These are phyloP conservation scores for Fraxinus floribunda DNA, from an alignment of 305 asterid species.

Conservation along the genomic window DNA sequence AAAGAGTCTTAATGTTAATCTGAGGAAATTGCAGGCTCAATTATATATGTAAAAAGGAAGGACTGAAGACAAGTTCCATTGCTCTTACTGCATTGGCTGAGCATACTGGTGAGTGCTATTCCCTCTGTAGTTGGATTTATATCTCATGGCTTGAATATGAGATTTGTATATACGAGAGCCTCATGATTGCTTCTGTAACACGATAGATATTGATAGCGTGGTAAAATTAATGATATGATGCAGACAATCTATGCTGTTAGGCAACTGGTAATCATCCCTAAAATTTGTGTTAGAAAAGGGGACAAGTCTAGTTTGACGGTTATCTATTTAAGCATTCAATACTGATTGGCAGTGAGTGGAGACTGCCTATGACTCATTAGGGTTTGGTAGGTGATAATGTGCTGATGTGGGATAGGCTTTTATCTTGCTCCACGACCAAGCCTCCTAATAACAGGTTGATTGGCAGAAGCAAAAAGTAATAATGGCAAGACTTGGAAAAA, in stretches of 20 bases:
- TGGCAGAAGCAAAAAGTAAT: neutral
- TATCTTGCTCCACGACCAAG: neutral
- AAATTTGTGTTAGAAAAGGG: neutral
- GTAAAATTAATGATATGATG: neutral
- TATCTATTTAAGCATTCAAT: neutral
- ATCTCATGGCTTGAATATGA: constrained; percentile 18
- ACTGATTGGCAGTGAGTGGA: neutral
- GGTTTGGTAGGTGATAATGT: neutral
- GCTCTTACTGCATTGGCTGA: constrained; percentile 83
- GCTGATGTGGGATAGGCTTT: neutral
- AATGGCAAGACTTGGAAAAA: neutral
- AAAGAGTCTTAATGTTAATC: constrained; percentile 21
- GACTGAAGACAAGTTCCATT: constrained; percentile 67
- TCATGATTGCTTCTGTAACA: neutral
- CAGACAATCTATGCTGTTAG: neutral
- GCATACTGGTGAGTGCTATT: constrained; percentile 61
- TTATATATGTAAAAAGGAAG: constrained; percentile 82
- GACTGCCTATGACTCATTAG: neutral
- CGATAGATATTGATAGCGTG: neutral
- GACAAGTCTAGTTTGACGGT: neutral
- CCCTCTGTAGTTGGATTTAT: constrained; percentile 14
- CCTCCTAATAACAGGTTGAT: neutral
- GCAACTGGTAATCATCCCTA: neutral
- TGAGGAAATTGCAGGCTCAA: constrained; percentile 65
- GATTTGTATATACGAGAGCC: neutral